phyloP scores from a whole-genome alignment of 768 basidiomycete species.

The Mycena filopes region DNA sequence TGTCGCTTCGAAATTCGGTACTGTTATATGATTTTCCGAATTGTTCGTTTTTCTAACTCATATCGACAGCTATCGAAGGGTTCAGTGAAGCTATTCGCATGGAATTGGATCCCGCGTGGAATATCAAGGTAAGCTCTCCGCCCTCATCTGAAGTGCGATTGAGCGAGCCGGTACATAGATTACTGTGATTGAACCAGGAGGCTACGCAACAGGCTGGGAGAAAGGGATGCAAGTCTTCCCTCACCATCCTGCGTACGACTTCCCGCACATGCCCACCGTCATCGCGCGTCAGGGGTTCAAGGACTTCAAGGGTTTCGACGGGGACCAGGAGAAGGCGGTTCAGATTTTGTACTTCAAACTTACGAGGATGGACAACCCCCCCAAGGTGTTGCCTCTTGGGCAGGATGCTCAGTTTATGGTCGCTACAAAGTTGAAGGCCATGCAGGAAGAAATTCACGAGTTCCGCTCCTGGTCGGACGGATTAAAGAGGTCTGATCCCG shows the following conservation, averaged over 20 bases:
- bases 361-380: neutral
- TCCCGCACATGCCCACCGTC: slow-evolving; percentile 9
- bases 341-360: slow-evolving; percentile 1
- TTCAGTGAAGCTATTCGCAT: no score
- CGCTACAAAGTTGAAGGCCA: neutral
- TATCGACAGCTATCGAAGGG: no score
- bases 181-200: no score
- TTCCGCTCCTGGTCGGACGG: neutral
- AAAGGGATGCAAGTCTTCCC: slow-evolving; percentile 2
- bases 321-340: slow-evolving; percentile 5
- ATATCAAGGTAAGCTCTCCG: no score
- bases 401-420: slow-evolving; percentile 1
- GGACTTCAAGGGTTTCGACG: slow-evolving; percentile 6
- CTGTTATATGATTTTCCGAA: no score
- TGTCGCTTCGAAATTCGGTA: no score
- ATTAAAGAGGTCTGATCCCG: neutral
- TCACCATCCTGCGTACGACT: slow-evolving; percentile 5
- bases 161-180: no score
- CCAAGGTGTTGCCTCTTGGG: neutral
- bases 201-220: no score
- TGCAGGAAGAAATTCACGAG: slow-evolving; percentile 2
- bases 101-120: no score
- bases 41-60: no score
- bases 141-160: no score
- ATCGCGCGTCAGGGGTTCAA: neutral